Evolutionary conservation across 108 stramenopile species (phyloP).

Genomic region (Aurantiochytrium sp.): DNA sequence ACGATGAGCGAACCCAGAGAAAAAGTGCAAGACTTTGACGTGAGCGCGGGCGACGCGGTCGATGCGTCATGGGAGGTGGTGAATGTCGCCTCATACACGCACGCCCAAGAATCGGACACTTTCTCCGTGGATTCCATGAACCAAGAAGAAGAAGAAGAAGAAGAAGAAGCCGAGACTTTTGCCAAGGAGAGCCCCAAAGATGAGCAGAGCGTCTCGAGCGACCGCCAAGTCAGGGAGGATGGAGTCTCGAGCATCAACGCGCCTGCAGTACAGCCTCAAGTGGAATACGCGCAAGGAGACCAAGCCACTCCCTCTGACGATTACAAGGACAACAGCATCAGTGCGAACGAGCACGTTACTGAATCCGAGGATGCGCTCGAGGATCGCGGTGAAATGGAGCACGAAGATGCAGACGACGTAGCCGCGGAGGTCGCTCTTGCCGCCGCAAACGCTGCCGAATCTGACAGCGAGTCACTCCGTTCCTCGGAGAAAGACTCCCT

Average conservation of each 20-base stretch:
- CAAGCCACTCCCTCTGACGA: background rate
- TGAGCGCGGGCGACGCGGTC: background rate
- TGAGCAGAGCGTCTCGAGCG: no score
- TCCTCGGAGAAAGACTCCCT: no score
- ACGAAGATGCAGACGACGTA: background rate
- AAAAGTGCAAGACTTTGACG: no score
- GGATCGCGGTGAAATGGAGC: background rate
- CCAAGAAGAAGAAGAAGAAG: background rate
- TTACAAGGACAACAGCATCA: background rate
- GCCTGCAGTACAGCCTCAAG: background rate
- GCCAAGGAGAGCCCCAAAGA: background rate
- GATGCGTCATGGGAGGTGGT: background rate
- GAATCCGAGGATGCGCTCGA: background rate
- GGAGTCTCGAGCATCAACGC: background rate
- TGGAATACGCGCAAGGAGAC: background rate
- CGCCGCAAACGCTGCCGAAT: background rate
- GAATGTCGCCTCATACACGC: background rate
- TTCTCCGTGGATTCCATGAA: background rate
- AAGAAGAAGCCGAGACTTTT: background rate
- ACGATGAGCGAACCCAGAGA: no score
- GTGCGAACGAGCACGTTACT: background rate
- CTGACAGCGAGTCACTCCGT: no score
- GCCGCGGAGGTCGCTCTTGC: background rate
- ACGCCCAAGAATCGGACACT: background rate
- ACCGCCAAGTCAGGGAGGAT: no score